Evolutionary conservation across 257 asterid genomes (phyloP), one percentile per base, ranked within the genome.

Genomic region (Verbena officinalis): DNA sequence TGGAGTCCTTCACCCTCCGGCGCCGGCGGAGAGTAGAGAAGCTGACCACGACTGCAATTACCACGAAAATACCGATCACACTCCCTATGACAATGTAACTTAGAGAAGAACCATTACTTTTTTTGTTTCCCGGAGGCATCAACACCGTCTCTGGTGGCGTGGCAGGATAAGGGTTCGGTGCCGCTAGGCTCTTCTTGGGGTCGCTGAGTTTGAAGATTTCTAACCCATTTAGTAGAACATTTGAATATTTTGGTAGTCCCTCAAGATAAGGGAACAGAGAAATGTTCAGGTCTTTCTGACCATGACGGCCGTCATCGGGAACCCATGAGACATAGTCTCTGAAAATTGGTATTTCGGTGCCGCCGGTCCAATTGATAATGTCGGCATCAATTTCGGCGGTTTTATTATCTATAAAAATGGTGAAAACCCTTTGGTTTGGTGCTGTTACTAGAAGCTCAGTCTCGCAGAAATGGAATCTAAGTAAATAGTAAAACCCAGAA

Each of bases 381-480:
- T 83, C 96, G 0, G 44, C 72, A 1, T 13, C 15, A 1, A 0
- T 0, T 13, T 75, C 74, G 1, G 51, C 85, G 3, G 13, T 79
- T 51, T 50, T 45, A 24, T 75, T 56, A 13, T 66, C 21, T 20
- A 87, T 53, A 1, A n/a, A 20, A 34, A 84, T 72, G 0, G 52
- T 20, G 21, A 87, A 84, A 40, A 59, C 70, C 67, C 81, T 52
- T 2, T 73, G 46, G 21, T 53, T 38, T 0, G 2, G 20, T 20
- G 7, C 0, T 0, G 38, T 30, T 3, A 83, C 42, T 0, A 57
- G 64, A 24, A 3, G 43, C 56, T 3, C 34, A 17, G 77, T 0
- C 78, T 83, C 84, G 30, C 90, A 84, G 24, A 83, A 87, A 69
- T 87, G 88, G 75, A 85, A 62, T 31, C 93, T 68, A 19, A 84